Base-by-base conservation (phyloP, 768 basidiomycete genomes). In the Gyrodon lividus region DNA sequence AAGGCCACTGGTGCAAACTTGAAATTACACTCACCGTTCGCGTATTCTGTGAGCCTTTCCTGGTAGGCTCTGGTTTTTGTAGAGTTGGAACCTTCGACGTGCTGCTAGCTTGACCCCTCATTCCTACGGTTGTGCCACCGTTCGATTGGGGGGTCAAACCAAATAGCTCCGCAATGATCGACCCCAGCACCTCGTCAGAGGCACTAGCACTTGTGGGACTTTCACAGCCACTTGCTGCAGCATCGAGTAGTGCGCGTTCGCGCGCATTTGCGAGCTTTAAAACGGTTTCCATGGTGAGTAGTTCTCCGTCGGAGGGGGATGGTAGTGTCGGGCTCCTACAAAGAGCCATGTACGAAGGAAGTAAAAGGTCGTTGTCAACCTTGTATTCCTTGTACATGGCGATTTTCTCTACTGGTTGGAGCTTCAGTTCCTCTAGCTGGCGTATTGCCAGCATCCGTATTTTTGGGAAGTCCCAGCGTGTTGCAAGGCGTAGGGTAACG, bases 231-330 rank as follows among this genome's bases (percentile, higher is more conserved):
- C n/a, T n/a, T n/a, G n/a, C n/a, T n/a, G n/a, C n/a, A n/a, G n/a
- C n/a, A n/a, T n/a, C n/a, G n/a, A n/a, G n/a, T n/a, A n/a, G 28
- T 9, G 7, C 70, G 14, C 71, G 65, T 55, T 87, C 86, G 2
- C 86, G 75, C 4, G 81, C 80, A 5, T 73, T 71, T 0, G 80
- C 78, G 19, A 88, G 66, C 28, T 71, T 72, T 6, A 86, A 65
- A 0, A 80, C 70, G 0, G 81, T 80, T 31, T 84, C 78, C 61
- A 82, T 67, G 40, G 82, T 77, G 4, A 91, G 71, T 34, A 72
- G 70, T 2, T 70, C 61, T 8, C 78, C 83, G 35, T 89, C 89
- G 6, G 74, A 73, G 5, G 75, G 63, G 0, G 70, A 71, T 4
- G 84, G 72, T 0, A 84, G 70, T 0, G 76, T 74, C 0, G 77